Conservation (phyloP, 2,329 filamentous ascomycete genomes). For the Colletotrichum tamarilloi region DNA sequence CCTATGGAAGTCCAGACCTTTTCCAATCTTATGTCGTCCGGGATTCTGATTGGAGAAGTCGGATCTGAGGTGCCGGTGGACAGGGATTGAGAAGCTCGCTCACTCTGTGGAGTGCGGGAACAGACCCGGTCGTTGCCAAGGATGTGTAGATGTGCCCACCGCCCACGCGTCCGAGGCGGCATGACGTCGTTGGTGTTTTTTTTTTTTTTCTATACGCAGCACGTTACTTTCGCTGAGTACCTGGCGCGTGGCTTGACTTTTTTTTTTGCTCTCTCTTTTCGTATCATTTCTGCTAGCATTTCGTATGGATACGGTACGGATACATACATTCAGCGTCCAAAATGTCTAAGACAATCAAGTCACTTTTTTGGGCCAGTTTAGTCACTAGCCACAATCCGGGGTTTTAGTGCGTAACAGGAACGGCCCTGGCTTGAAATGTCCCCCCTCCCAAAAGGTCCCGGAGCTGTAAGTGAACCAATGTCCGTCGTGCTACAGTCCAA, state of each 20-base stretch:
- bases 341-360: too few species aligned
- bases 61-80: constrained; percentile 29
- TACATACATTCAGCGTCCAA: too few species aligned
- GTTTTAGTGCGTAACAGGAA: constrained; percentile 23
- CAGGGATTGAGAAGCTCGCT: background rate
- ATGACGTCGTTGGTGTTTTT: constrained; percentile 25
- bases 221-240: too few species aligned
- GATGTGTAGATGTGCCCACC: background rate
- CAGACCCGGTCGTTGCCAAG: constrained; percentile 17
- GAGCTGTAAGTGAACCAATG: background rate
- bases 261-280: background rate
- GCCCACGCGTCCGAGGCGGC: constrained; percentile 28
- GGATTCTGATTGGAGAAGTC: constrained; percentile 29
- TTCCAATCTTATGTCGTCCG: background rate
- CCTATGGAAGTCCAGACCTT: constrained; percentile 2
- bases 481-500: background rate
- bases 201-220: background rate
- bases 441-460: constrained; percentile 1
- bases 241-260: background rate
- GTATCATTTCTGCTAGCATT: background rate
- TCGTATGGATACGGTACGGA: background rate
- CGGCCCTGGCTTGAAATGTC: too few species aligned
- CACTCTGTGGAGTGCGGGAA: constrained; percentile 2
- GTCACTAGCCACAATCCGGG: constrained; percentile 32
- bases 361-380: background rate